These are phyloP conservation scores for Wallacemonas sp. DNA, from an alignment of 208 protist genomes.

Conservation along the genomic window DNA sequence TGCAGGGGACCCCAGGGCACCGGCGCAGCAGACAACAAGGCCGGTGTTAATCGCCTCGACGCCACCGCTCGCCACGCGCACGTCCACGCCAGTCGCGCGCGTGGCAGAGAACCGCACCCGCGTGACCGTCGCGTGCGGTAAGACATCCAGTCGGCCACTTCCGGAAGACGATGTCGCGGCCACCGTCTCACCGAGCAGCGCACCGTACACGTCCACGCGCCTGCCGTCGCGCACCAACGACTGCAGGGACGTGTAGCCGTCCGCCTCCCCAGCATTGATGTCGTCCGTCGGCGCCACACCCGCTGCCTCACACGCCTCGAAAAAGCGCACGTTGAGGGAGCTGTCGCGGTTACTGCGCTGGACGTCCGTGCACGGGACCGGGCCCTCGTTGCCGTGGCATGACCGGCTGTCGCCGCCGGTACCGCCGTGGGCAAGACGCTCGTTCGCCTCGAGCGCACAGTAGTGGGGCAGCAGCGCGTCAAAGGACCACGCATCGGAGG, in stretches of 20 bases:
- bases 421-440: no score
- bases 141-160: constrained; percentile 23
- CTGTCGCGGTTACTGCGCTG: constrained; percentile 51
- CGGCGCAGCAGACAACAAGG: constrained; percentile 48
- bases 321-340: constrained; percentile 77
- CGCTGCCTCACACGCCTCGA: constrained; percentile 76
- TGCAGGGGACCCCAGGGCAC: constrained; percentile 50
- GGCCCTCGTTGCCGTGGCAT: constrained; percentile 41
- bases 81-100: constrained; percentile 22
- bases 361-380: constrained; percentile 39
- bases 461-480: constrained; percentile 52
- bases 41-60: neutral
- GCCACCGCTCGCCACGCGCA: neutral
- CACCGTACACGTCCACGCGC: constrained; percentile 54
- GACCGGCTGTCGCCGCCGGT: constrained; percentile 14
- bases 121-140: constrained; percentile 23
- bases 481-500: constrained; percentile 47
- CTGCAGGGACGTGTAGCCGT: constrained; percentile 63
- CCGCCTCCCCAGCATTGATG: constrained; percentile 47
- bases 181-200: constrained; percentile 25
- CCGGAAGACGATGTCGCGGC: constrained; percentile 21
- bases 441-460: constrained; percentile 44
- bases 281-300: constrained; percentile 41
- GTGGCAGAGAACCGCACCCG: constrained; percentile 29
- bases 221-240: constrained; percentile 39